phyloP scores from a whole-genome alignment of 805 yeast genomes.

The Yarrowia keelungensis region DNA sequence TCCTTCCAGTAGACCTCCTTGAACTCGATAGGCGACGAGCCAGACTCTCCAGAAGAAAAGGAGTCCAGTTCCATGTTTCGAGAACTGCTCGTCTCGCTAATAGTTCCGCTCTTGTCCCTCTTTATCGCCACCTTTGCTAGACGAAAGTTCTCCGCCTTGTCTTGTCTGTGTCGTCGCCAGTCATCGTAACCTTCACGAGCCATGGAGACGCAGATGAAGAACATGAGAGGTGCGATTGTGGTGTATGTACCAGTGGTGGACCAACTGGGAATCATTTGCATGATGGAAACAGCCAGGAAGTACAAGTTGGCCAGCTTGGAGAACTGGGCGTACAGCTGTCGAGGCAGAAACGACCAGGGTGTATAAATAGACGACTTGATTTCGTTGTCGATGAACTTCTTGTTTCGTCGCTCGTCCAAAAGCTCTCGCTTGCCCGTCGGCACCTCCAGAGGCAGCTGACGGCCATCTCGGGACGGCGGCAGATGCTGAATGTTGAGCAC shows the following conservation, averaged over 20 bases:
- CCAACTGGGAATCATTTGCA: conserved; percentile 97
- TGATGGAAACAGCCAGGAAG: conserved; percentile 84
- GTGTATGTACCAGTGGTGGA: conserved; percentile 96
- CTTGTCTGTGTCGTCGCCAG: conserved; percentile 82
- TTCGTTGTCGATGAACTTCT: conserved; percentile 67
- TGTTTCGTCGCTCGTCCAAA: conserved; percentile 72
- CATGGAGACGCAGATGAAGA: conserved; percentile 88
- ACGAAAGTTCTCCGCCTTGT: conserved; percentile 80
- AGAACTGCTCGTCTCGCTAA: neutral
- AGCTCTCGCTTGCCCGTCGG: conserved; percentile 53
- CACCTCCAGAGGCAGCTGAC: conserved; percentile 72
- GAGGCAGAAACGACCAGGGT: conserved; percentile 79
- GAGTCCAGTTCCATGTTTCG: conserved; percentile 22
- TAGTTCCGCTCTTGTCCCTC: conserved; percentile 2
- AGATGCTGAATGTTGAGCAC: conserved; percentile 45
- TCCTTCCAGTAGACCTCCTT: conserved; percentile 68
- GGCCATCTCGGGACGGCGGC: conserved; percentile 69
- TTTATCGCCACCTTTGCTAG: conserved; percentile 53
- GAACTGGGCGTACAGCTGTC: conserved; percentile 88
- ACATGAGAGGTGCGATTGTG: conserved; percentile 84
- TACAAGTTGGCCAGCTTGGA: conserved; percentile 91
- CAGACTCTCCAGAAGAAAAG: neutral
- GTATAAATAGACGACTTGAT: conserved; percentile 91
- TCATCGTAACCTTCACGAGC: conserved; percentile 95
- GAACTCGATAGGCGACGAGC: conserved; percentile 46